These are phyloP conservation scores for Xylariaceae sp. DNA, from an alignment of 2,329 filamentous ascomycete species.

Conservation along the genomic window DNA sequence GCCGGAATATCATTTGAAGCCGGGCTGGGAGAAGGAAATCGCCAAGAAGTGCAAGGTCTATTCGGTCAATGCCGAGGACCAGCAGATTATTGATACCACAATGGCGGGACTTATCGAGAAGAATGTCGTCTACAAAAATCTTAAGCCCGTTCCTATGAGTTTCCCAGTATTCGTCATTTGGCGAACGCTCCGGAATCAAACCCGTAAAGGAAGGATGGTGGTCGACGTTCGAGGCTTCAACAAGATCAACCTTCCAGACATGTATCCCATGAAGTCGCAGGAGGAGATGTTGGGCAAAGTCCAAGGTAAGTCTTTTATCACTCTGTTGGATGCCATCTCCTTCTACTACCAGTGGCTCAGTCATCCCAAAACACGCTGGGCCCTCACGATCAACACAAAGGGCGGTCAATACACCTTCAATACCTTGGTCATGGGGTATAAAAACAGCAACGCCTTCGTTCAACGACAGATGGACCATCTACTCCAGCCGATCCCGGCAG, in stretches of 20 bases:
- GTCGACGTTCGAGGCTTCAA: neutral
- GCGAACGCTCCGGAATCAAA: neutral
- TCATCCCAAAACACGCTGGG: neutral
- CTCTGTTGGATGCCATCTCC: neutral
- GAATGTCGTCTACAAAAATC: neutral
- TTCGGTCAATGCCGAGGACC: neutral
- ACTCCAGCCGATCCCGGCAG: neutral
- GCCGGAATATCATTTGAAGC: neutral
- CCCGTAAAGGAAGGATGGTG: neutral
- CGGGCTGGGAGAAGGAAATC: neutral
- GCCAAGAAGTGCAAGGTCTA: neutral
- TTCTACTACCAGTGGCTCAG: neutral
- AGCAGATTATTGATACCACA: neutral
- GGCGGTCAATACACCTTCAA: neutral
- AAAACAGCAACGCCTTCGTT: neutral
- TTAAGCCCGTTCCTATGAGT: neutral
- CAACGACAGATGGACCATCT: neutral
- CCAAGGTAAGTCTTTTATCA: neutral
- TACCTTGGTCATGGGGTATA: neutral
- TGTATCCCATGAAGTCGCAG: neutral
- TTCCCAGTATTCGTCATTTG: slow-evolving; percentile 1
- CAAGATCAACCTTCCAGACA: neutral
- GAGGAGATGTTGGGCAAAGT: neutral
- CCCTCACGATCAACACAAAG: neutral
- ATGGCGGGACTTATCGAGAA: neutral